A percentile compares a stretch with the other conserved stretches of the same genome.
These are phyloP conservation scores for Hexamita inflata DNA, from an alignment of 208 protist species.

Conservation along the genomic window DNA sequence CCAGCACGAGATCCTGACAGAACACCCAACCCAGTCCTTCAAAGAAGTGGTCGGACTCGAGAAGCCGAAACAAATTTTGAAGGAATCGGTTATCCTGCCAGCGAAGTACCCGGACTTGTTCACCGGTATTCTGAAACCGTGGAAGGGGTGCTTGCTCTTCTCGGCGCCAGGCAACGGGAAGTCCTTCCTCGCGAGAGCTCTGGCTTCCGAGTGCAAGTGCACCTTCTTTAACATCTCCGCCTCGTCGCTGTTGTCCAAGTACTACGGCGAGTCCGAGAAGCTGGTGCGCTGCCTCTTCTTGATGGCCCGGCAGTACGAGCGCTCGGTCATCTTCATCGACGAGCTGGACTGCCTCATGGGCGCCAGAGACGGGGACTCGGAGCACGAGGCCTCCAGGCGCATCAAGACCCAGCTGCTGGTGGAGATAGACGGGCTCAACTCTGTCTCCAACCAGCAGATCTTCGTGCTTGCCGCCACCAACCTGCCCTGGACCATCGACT, in stretches of 20 bases:
- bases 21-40: background rate
- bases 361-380: background rate
- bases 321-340: slow-evolving; percentile 18
- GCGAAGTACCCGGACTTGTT: slow-evolving; percentile 14
- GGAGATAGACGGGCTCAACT: slow-evolving; percentile 3
- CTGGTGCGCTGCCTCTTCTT: slow-evolving; percentile 23
- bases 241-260: background rate
- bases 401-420: slow-evolving; percentile 7
- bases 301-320: slow-evolving; percentile 14
- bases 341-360: slow-evolving; percentile 9
- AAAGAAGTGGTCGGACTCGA: background rate
- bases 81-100: slow-evolving; percentile 17
- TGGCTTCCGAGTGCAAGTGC: background rate
- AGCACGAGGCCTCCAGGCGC: slow-evolving; percentile 6
- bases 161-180: background rate
- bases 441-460: background rate
- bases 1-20: slow-evolving; percentile 13
- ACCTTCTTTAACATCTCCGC: slow-evolving; percentile 13
- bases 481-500: slow-evolving; percentile 11
- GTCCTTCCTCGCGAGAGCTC: background rate
- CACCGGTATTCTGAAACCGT: slow-evolving; percentile 55
- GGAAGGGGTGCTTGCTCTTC: slow-evolving; percentile 7
- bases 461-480: slow-evolving; percentile 22
- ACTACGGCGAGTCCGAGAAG: slow-evolving; percentile 24
- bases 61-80: slow-evolving; percentile 2